Evolutionary conservation across 2,329 filamentous ascomycete genomes (phyloP).

Genomic region (Leptographium procerum): DNA sequence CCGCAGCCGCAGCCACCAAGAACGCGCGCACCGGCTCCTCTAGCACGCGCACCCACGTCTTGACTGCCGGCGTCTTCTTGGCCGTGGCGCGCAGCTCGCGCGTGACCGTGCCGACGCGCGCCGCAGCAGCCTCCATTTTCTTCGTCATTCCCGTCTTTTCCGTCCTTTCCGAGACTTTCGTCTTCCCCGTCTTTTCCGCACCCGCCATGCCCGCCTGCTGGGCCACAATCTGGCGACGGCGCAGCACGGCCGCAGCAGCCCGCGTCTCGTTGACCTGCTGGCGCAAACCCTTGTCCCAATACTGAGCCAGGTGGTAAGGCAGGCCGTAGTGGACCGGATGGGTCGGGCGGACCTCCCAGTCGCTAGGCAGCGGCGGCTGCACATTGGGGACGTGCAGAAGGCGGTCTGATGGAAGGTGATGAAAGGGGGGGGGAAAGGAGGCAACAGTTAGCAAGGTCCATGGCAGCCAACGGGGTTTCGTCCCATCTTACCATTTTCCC

Average conservation of each 20-base stretch:
- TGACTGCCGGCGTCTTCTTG: constrained; percentile 70
- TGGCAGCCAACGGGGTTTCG: not conserved
- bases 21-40: constrained; percentile 77
- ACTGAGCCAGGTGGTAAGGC: constrained; percentile 78
- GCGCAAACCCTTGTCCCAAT: constrained; percentile 59
- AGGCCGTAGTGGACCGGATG: constrained; percentile 60
- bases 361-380: constrained; percentile 66
- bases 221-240: constrained; percentile 32
- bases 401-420: constrained; percentile 48
- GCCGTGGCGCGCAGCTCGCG: constrained; percentile 69
- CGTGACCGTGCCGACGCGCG: constrained; percentile 50
- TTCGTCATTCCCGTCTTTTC: not conserved
- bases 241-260: constrained; percentile 25
- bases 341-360: constrained; percentile 76
- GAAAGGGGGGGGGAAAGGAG: not conserved
- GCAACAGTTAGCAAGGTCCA: not conserved
- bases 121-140: constrained; percentile 14
- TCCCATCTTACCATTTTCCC: constrained; percentile 69
- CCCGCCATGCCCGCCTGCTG: constrained; percentile 21
- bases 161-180: no score
- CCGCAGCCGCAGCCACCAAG: constrained; percentile 38
- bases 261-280: constrained; percentile 38
- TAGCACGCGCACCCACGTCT: constrained; percentile 67
- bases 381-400: constrained; percentile 78
- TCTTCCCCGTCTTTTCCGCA: not conserved